Base-by-base conservation (phyloP, 176 grass and related monocot genomes). In the Bolboschoenus planiculmis region DNA sequence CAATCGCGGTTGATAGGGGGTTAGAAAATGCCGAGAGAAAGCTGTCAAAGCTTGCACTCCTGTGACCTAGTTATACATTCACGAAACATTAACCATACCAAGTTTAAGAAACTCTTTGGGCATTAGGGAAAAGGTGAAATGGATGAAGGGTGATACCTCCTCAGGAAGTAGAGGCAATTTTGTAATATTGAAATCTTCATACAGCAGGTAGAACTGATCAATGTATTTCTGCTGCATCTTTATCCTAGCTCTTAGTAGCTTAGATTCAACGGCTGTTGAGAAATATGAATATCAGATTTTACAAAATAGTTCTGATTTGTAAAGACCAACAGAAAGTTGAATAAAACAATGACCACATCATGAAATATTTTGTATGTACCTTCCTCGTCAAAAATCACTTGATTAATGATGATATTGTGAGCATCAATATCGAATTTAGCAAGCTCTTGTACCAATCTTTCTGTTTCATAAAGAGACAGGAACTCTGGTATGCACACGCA, bases 401-500 rank as follows among this genome's bases (percentile, higher is more conserved):
- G 97, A 88, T 99, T 99, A 83, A 99, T 90, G 43, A 99, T 99
- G 85, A 99, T 93, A 86, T 93, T 96, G 58, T 99, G 97, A 31
- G 97, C 78, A 66, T 99, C 97, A 39, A 99, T 99, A 87, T 99
- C 89, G 21, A 99, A 99, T 79, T 93, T 99, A 21, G 93, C 91
- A 66, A 99, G 80, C 73, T 99, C 97, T 93, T 99, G 97, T 66
- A 99, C 97, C 89, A 99, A 90, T 87, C 97, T 93, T 87, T 99
- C 97, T 18, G 97, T 99, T 88, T 99, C 97, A 89, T 99, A 99
- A 14, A 99, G 89, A 71, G 97, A 99, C 79, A 99, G 97, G 83
- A 99, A 99, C 84, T 99, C 97, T 60, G 97, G 97, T 67, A 99
- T 99, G 83, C 97, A 99, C 48, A 99, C 91, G 80, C 97, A 99